Evolutionary conservation across 495 filamentous ascomycete species (phyloP), one percentile per base, ranked within the genome.

Genomic region (Tuber melanosporum): DNA sequence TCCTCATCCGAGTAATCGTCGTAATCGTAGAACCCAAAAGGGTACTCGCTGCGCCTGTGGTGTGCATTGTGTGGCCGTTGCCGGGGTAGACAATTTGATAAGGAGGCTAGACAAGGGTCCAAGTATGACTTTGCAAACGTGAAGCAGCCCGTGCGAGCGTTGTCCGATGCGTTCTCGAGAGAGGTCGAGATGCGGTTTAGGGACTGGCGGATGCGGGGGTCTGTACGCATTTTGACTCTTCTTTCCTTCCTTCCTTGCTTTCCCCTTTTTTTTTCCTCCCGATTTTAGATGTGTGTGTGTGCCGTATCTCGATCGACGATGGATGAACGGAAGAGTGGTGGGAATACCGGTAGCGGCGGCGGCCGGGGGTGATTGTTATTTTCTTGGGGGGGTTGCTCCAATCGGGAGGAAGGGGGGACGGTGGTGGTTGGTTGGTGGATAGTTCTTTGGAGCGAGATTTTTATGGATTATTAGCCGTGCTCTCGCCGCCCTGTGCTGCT

Each of bases 11-110:
- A 87, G 52, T 89, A 89, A 41, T 92, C 91, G 74, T 91, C 89
- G 74, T 94, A 93, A 72, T 99, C 95, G 86, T 99, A 99, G 86
- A 99, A 99, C 80, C 97, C 96, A 80, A 99, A 99, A 78, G 89
- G 92, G 62, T 91, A 89, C 83, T 97, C 94, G 42, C 92, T 91
- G 57, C 90, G 72, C 49, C 78, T 52, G 52, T 74, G 81, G 70
- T 78, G 69, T 71, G 72, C 52, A 73, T 57, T 75, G 75, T 77
- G 69, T 75, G 79, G 47, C 70, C 75, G 57, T 77, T 76, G 83
- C 93, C 96, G 78, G 88, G 87, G 73, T 76, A 97, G 81, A 77
- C 91, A 91, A 45, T 87, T 87, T 1, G 86, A 86, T 52, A 97
- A 80, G 5, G 90, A 90, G 0, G 87, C 85, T 47, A 97, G 86